Percentiles rank a stretch among this genome's conserved stretches.
These are phyloP conservation scores for Chalaropsis ovoidea DNA, from an alignment of 2,329 filamentous ascomycete species.

Conservation along the genomic window DNA sequence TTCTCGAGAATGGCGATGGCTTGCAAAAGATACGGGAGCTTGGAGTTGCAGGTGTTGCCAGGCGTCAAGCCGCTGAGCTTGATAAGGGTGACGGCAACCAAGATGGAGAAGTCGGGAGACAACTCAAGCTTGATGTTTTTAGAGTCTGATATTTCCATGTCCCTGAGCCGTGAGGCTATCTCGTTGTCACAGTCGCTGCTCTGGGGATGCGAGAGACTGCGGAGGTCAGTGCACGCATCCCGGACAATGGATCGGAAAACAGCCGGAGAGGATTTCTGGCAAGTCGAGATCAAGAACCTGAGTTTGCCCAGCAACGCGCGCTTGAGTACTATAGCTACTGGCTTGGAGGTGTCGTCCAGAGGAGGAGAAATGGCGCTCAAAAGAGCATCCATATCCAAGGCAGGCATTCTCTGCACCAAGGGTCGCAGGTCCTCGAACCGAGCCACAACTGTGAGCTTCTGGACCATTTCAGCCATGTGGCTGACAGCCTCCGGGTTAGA, in stretches of 20 bases:
- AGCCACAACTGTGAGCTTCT: slow-evolving; percentile 20
- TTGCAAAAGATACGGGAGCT: slow-evolving; percentile 35
- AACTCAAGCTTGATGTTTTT: slow-evolving; percentile 23
- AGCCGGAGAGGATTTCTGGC: slow-evolving; percentile 34
- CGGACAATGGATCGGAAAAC: slow-evolving; percentile 34
- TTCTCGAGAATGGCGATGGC: slow-evolving; percentile 43
- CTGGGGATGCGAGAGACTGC: slow-evolving; percentile 16
- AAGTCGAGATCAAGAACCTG: slow-evolving; percentile 38
- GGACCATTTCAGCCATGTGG: slow-evolving; percentile 22
- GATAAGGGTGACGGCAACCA: slow-evolving; percentile 23
- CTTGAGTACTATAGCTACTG: slow-evolving; percentile 26
- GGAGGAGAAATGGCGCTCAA: slow-evolving; percentile 33
- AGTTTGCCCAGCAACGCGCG: slow-evolving; percentile 15
- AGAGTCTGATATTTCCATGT: slow-evolving; percentile 17
- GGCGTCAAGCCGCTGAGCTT: slow-evolving; percentile 16
- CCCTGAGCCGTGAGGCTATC: slow-evolving; percentile 17
- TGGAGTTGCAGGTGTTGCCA: slow-evolving; percentile 1
- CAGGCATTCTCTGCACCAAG: slow-evolving; percentile 20
- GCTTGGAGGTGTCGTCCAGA: slow-evolving; percentile 34
- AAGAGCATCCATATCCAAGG: slow-evolving; percentile 18
- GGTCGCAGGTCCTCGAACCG: slow-evolving; percentile 25
- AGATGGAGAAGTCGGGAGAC: slow-evolving; percentile 24
- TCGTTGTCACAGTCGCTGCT: slow-evolving; percentile 25
- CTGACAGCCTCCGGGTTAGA: slow-evolving; percentile 14
- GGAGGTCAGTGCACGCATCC: slow-evolving; percentile 25